Base-by-base conservation (phyloP, 2,329 filamentous ascomycete genomes). In the Fusarium succisae region DNA sequence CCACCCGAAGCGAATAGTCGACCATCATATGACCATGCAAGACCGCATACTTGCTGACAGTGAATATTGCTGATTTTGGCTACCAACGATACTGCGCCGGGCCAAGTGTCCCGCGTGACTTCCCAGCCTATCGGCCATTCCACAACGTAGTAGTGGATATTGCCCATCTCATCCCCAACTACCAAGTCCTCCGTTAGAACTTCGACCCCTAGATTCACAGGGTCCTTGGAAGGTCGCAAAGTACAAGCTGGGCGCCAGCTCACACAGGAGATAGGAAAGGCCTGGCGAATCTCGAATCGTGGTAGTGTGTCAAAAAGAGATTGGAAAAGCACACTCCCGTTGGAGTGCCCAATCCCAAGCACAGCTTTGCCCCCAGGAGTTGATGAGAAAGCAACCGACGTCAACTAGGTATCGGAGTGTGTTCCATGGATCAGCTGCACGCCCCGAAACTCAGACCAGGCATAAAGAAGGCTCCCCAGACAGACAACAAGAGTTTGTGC, bases 341-440 rank as follows among this genome's bases (percentile, higher is more conserved):
- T 91, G 18, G 93, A 94, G 70, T 95, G 90, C 5, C 94, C 95
- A 73, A 95, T 93, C 1, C 95, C 96, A 48, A 99, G 87, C 43
- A 99, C 96, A 18, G 91, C 91, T 78, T 92, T 93, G 26, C 87
- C 87, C 3, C 96, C 96, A 77, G 90, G 84, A 3, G 87, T 81
- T 0, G 96, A 98, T 3, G 96, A 98, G 82, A 98, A 98, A 1
- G 93, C 91, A n/a, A 98, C 82, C 11, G 94, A 95, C 1, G 94
- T 98, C 47, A 99, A 87, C 85, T 91, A 89, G n/a, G 73, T 69
- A 35, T 75, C 75, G 15, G 79, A 48, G 22, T 72, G 68, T 44
- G 70, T 63, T 28, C 80, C 79, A 62, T 76, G 84, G 79, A 83
- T 88, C 82, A 60, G 88, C 81, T 44, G 77, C 26, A 94, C 92